phyloP scores from a whole-genome alignment of 2,329 filamentous ascomycete species.

The Endocalyx cinctus region DNA sequence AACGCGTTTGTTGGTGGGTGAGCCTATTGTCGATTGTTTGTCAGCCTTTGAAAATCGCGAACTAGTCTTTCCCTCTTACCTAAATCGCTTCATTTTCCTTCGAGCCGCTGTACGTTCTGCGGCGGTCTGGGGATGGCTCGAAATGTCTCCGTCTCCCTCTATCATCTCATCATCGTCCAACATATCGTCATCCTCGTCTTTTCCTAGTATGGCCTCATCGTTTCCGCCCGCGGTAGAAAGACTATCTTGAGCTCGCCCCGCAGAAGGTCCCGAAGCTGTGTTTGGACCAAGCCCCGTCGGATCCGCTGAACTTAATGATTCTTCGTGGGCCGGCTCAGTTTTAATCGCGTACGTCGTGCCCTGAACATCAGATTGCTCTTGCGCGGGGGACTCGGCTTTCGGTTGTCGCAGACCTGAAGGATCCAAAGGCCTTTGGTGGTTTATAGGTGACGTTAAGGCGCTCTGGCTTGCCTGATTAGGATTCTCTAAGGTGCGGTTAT shows the following conservation, averaged over 20 bases:
- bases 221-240: conserved; percentile 29
- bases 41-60: neutral
- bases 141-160: conserved; percentile 41
- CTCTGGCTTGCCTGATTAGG: conserved; percentile 51
- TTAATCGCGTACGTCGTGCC: conserved; percentile 33
- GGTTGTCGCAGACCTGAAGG: conserved; percentile 37
- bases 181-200: conserved; percentile 48
- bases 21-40: conserved; percentile 61
- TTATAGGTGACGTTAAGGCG: conserved; percentile 27
- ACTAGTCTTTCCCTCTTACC: conserved; percentile 41
- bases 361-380: conserved; percentile 30
- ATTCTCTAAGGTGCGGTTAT: conserved; percentile 50
- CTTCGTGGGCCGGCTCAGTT: conserved; percentile 33
- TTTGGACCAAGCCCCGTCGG: no score
- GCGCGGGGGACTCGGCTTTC: conserved; percentile 34
- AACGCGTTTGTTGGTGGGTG: conserved; percentile 95
- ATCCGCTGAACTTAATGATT: conserved; percentile 33
- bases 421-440: conserved; percentile 33
- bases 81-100: conserved; percentile 74
- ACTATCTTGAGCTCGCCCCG: conserved; percentile 30
- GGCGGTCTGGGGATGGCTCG: conserved; percentile 25
- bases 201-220: conserved; percentile 35
- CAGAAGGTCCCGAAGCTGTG: conserved; percentile 35
- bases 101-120: conserved; percentile 49
- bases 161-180: conserved; percentile 53